Percentiles rank a stretch among this genome's conserved stretches.
Evolutionary conservation across 768 basidiomycete genomes (phyloP).

Genomic region (Galerina marginata): DNA sequence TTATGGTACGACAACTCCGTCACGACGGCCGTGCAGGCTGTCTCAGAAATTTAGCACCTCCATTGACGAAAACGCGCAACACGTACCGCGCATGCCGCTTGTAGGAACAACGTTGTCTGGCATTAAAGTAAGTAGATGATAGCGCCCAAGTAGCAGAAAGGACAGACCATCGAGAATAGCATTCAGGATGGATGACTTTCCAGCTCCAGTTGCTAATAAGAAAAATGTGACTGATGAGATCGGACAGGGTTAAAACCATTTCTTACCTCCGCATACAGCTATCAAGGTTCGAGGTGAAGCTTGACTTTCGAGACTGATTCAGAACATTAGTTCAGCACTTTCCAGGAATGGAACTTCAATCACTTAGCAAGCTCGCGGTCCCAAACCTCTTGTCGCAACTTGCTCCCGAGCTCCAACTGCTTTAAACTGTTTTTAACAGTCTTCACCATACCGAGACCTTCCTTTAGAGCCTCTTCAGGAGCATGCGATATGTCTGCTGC

Average conservation of each 20-base stretch:
- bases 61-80: background rate
- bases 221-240: background rate
- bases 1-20: conserved; percentile 64
- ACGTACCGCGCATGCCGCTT: conserved; percentile 65
- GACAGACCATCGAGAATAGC: conserved; percentile 61
- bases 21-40: conserved; percentile 71
- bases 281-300: conserved; percentile 62
- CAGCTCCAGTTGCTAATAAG: conserved; percentile 58
- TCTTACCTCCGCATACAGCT: conserved; percentile 66
- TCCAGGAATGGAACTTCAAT: conserved; percentile 11
- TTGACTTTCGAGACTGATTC: conserved; percentile 50
- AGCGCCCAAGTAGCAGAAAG: background rate
- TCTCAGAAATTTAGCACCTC: background rate
- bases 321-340: conserved; percentile 1
- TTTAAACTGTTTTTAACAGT: conserved; percentile 48
- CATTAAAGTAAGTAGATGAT: conserved; percentile 1
- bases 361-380: conserved; percentile 56
- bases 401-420: conserved; percentile 55
- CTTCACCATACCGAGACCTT: conserved; percentile 59
- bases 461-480: conserved; percentile 54
- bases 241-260: background rate
- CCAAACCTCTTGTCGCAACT: conserved; percentile 65
- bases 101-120: conserved; percentile 68
- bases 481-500: conserved; percentile 50
- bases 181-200: conserved; percentile 66